These are phyloP conservation scores for Lophium mytilinum DNA, from an alignment of 495 filamentous ascomycete genomes.

Conservation along the genomic window DNA sequence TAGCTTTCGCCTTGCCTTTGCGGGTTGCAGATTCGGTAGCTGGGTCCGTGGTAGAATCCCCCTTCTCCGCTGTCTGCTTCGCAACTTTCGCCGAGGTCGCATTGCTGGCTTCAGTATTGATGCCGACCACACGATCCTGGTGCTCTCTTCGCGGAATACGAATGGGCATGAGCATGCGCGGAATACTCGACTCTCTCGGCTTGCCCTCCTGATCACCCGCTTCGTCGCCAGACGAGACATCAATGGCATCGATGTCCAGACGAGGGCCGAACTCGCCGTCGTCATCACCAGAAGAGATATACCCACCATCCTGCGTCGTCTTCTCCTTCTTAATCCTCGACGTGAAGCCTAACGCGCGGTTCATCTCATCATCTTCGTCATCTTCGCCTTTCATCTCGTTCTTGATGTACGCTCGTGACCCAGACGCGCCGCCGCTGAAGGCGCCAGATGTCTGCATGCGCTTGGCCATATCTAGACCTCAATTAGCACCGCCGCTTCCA, in stretches of 20 bases:
- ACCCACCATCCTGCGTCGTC: constrained; percentile 26
- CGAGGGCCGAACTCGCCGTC: constrained; percentile 20
- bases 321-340: constrained; percentile 11
- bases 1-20: constrained; percentile 27
- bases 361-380: constrained; percentile 8
- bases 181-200: neutral
- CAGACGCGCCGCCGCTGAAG: neutral
- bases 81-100: constrained; percentile 31
- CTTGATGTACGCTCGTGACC: constrained; percentile 11
- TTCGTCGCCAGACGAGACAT: constrained; percentile 30
- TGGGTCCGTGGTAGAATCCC: constrained; percentile 5
- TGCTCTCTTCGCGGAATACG: constrained; percentile 47
- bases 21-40: constrained; percentile 8
- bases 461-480: neutral
- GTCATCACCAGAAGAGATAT: constrained; percentile 31
- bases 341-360: neutral
- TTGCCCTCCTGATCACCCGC: constrained; percentile 7
- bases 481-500: constrained; percentile 3
- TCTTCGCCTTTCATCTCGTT: neutral
- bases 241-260: constrained; percentile 27
- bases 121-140: constrained; percentile 42
- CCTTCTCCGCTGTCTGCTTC: constrained; percentile 11
- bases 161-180: constrained; percentile 32
- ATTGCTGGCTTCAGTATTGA: constrained; percentile 47
- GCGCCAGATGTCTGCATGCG: neutral